A percentile compares a stretch with the other conserved stretches of the same genome.
Evolutionary conservation across 352 stramenopile species (phyloP).

Genomic region (Phytophthora meadii): DNA sequence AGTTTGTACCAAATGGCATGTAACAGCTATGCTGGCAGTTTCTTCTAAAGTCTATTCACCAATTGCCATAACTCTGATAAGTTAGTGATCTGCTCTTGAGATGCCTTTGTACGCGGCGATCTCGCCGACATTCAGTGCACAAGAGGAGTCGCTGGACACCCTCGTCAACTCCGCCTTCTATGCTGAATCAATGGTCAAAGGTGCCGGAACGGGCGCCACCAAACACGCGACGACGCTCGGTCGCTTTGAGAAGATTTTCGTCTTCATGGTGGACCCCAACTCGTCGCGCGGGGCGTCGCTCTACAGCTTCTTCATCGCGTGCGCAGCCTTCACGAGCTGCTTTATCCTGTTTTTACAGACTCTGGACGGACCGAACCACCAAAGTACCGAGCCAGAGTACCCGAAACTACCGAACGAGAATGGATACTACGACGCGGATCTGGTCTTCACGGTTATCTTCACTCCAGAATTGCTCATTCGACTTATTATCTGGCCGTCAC

Average conservation of each 20-base stretch:
- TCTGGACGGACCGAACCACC: conserved; percentile 77
- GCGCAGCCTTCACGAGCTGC: conserved; percentile 71
- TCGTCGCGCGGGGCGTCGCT: conserved; percentile 68
- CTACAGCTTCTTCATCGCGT: conserved; percentile 79
- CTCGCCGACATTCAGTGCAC: conserved; percentile 66
- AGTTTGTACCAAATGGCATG: neutral
- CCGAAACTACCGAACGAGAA: conserved; percentile 52
- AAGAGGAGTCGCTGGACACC: conserved; percentile 58
- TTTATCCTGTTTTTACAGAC: conserved; percentile 81
- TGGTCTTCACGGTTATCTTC: conserved; percentile 80
- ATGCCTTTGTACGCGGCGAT: conserved; percentile 73
- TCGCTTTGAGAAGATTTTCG: conserved; percentile 68
- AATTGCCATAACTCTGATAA: neutral
- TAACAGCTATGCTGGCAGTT: conserved; percentile 23
- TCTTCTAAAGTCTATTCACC: conserved; percentile 7
- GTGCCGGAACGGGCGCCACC: conserved; percentile 35
- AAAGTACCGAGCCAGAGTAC: conserved; percentile 71
- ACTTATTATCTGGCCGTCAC: conserved; percentile 73
- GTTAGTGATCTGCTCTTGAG: neutral
- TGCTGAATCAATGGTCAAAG: conserved; percentile 48
- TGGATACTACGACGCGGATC: conserved; percentile 67
- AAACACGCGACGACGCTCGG: conserved; percentile 52
- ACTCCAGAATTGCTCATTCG: conserved; percentile 73
- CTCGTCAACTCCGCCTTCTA: conserved; percentile 65
- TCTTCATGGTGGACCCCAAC: conserved; percentile 78